phyloP scores from a whole-genome alignment of 345 rosid genomes.

The Populus ilicifolia region DNA sequence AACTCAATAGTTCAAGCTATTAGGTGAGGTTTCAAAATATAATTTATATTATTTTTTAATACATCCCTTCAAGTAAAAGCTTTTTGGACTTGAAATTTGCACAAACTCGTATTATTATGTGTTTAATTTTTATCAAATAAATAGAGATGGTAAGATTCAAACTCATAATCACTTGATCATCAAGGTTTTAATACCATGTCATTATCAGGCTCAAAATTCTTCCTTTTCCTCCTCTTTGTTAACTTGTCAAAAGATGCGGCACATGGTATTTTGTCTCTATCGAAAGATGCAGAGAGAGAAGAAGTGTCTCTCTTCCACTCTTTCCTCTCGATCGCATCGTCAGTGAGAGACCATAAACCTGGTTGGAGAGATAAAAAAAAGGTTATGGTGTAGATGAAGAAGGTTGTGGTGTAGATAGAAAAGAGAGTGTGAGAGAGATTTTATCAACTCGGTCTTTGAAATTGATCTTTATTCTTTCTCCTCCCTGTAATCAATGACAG shows the following conservation, averaged over 20 bases:
- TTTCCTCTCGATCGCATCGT: constrained; percentile 36
- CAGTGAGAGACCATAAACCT: constrained; percentile 48
- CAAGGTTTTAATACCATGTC: constrained; percentile 13
- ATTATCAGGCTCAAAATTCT: constrained; percentile 17
- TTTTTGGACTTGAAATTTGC: too few species aligned
- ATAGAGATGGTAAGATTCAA: too few species aligned
- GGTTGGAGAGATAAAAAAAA: constrained; percentile 23
- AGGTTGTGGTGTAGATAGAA: not conserved
- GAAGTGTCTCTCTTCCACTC: constrained; percentile 34
- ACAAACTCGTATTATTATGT: too few species aligned
- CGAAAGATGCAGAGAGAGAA: constrained; percentile 12
- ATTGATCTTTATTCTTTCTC: constrained; percentile 33
- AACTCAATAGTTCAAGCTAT: too few species aligned
- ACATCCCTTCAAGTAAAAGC: too few species aligned
- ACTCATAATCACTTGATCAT: too few species aligned
- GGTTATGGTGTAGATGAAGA: not conserved
- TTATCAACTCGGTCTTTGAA: constrained; percentile 51
- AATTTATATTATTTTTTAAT: too few species aligned
- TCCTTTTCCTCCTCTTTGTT: constrained; percentile 10
- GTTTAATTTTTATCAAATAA: too few species aligned
- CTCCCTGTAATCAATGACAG: not conserved
- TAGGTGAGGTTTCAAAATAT: too few species aligned
- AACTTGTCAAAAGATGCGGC: constrained; percentile 39
- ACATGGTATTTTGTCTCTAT: constrained; percentile 50
- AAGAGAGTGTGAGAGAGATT: constrained; percentile 43